phyloP scores from a whole-genome alignment of 768 basidiomycete genomes.

The Suillus lakei region DNA sequence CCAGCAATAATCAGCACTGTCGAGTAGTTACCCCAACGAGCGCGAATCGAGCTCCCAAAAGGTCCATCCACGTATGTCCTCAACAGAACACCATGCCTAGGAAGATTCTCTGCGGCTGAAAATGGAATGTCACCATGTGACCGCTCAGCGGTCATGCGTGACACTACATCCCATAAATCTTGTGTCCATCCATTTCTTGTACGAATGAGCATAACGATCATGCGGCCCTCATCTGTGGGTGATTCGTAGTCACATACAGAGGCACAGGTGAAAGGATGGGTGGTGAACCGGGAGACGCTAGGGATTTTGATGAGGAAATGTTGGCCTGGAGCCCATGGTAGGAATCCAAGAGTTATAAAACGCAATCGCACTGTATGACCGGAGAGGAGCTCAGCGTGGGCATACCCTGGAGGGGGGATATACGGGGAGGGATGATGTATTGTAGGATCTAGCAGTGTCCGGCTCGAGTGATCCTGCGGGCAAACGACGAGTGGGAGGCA shows the following conservation, averaged over 20 bases:
- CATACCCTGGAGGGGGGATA: conserved; percentile 68
- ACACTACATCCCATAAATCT: conserved; percentile 63
- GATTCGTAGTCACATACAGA: conserved; percentile 58
- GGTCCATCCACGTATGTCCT: conserved; percentile 70
- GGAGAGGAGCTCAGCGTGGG: conserved; percentile 68
- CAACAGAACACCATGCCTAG: conserved; percentile 53
- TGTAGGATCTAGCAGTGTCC: not conserved
- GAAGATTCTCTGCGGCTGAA: conserved; percentile 27
- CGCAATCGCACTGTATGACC: conserved; percentile 75
- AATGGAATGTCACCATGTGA: conserved; percentile 30
- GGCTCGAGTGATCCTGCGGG: conserved; percentile 4
- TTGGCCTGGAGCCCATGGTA: conserved; percentile 80
- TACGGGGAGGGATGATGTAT: conserved; percentile 24
- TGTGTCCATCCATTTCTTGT: conserved; percentile 73
- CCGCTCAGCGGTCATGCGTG: conserved; percentile 39
- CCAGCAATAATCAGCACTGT: conserved; percentile 68
- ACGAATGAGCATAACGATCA: conserved; percentile 70
- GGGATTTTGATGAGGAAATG: conserved; percentile 75
- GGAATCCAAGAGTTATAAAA: conserved; percentile 55
- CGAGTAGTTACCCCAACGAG: conserved; percentile 62
- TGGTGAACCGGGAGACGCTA: conserved; percentile 59
- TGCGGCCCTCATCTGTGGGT: conserved; percentile 50
- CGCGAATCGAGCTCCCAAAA: conserved; percentile 66
- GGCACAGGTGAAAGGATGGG: conserved; percentile 78
- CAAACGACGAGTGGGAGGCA: not conserved